phyloP scores from a whole-genome alignment of 139 green algal genomes.

The Chlamydomonas incerta region DNA sequence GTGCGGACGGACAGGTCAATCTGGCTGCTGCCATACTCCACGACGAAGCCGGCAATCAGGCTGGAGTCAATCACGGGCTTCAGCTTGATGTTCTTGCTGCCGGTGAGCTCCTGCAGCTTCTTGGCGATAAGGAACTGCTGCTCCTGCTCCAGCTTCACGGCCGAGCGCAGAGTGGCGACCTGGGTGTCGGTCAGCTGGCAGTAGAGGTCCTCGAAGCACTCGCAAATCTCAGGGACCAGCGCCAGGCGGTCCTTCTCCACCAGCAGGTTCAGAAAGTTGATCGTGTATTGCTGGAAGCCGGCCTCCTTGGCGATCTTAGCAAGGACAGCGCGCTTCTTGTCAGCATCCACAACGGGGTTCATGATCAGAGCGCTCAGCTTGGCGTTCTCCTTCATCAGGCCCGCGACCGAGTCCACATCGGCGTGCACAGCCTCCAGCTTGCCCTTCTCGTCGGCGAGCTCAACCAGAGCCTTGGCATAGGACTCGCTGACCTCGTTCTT shows the following conservation, averaged over 20 bases:
- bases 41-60: conserved; percentile 97
- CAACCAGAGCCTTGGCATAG: conserved; percentile 96
- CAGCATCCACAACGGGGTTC: conserved; percentile 86
- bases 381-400: conserved; percentile 76
- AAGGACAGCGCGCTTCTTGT: conserved; percentile 94
- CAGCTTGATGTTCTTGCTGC: conserved; percentile 99
- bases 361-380: conserved; percentile 84
- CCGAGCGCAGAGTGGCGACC: conserved; percentile 93
- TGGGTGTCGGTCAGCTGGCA: conserved; percentile 97
- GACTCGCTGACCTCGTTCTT: conserved; percentile 68
- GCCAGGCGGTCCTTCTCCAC: conserved; percentile 91
- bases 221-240: conserved; percentile 87
- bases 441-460: conserved; percentile 87
- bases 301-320: conserved; percentile 86
- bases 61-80: conserved; percentile 94
- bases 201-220: conserved; percentile 95
- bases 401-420: conserved; percentile 79
- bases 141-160: conserved; percentile 98
- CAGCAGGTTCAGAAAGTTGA: conserved; percentile 98
- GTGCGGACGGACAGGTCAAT: conserved; percentile 97
- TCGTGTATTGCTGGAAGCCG: conserved; percentile 79
- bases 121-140: conserved; percentile 99
- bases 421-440: conserved; percentile 90
- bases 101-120: conserved; percentile 98
- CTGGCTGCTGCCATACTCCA: conserved; percentile 93